These are phyloP conservation scores for Hypseocharis bilobata DNA, from an alignment of 441 rosid genomes.

Conservation along the genomic window DNA sequence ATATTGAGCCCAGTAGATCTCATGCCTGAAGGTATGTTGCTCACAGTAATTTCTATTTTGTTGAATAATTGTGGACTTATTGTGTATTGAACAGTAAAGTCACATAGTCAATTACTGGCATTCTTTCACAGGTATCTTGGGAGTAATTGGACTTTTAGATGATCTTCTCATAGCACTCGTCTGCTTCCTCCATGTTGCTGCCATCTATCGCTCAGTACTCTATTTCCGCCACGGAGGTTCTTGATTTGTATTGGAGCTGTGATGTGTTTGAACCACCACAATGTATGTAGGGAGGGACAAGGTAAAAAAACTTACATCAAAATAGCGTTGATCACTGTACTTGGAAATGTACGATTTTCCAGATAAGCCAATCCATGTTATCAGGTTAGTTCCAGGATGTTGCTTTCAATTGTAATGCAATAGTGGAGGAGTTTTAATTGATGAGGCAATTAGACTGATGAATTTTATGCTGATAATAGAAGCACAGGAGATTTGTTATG, in stretches of 20 bases:
- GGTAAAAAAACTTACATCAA: no score
- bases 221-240: constrained; percentile 67
- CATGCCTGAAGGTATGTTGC: constrained; percentile 66
- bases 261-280: no score
- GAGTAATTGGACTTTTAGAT: constrained; percentile 65
- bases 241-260: constrained; percentile 16
- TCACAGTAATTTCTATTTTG: background rate
- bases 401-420: no score
- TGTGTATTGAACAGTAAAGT: background rate
- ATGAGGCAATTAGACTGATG: no score
- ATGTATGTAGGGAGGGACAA: no score
- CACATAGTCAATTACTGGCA: background rate
- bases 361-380: no score
- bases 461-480: no score
- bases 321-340: no score
- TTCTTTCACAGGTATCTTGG: constrained; percentile 41
- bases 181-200: constrained; percentile 71
- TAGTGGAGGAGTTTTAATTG: no score
- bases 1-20: constrained; percentile 67
- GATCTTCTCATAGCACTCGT: constrained; percentile 54
- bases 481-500: no score
- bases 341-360: no score
- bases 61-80: background rate
- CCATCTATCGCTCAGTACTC: constrained; percentile 70
- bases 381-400: no score